phyloP scores from a whole-genome alignment of 768 basidiomycete species.

The Candolleomyces eurysporus region DNA sequence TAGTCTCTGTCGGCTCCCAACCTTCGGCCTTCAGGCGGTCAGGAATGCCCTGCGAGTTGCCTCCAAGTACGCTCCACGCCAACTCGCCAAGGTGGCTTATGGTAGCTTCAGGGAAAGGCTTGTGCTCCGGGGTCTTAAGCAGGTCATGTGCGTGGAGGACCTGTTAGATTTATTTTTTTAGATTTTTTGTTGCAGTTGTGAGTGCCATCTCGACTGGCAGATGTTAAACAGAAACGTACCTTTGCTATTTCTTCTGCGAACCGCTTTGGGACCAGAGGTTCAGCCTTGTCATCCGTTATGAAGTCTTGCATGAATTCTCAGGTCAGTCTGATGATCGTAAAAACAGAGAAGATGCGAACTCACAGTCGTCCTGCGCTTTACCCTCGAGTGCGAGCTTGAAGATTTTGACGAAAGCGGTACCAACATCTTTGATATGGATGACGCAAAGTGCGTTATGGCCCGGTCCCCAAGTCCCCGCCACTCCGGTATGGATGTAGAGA shows the following conservation, averaged over 20 bases:
- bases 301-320: constrained; percentile 29
- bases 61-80: neutral
- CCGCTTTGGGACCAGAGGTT: no score
- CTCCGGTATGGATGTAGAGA: constrained; percentile 27
- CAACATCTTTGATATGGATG: constrained; percentile 41
- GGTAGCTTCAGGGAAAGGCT: neutral
- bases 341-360: constrained; percentile 10
- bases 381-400: constrained; percentile 40
- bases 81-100: neutral
- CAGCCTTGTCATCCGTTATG: neutral
- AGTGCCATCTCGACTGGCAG: neutral
- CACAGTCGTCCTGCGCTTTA: constrained; percentile 40
- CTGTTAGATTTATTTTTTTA: constrained; percentile 25
- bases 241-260: no score
- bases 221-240: no score
- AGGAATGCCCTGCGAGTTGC: constrained; percentile 12
- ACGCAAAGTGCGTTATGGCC: constrained; percentile 36
- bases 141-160: constrained; percentile 35
- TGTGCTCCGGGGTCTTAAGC: neutral
- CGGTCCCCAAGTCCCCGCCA: constrained; percentile 40
- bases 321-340: constrained; percentile 1
- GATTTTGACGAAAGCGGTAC: constrained; percentile 30
- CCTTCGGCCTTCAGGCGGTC: constrained; percentile 22
- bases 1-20: constrained; percentile 46
- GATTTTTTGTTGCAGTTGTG: constrained; percentile 13